These are phyloP conservation scores for Saururus chinensis DNA, from an alignment of 164 flowering plant species.

Conservation along the genomic window DNA sequence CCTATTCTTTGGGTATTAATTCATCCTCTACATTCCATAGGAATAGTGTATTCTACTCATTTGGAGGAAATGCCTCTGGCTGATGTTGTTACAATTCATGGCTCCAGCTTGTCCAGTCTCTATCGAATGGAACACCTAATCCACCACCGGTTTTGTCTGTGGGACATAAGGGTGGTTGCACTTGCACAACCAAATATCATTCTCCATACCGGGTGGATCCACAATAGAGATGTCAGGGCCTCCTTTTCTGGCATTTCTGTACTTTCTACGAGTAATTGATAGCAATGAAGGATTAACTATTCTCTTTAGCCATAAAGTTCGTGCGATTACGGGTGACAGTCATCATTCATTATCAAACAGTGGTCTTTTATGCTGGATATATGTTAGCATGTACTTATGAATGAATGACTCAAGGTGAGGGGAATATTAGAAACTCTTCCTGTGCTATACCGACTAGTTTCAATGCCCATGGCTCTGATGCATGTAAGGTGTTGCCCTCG, in stretches of 20 bases:
- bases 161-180: neutral
- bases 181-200: neutral
- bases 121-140: neutral
- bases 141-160: neutral
- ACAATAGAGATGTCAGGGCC: neutral
- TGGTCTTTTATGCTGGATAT: too few species aligned
- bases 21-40: neutral
- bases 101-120: neutral
- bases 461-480: too few species aligned
- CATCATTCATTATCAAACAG: too few species aligned
- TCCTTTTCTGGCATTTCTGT: neutral
- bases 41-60: too few species aligned
- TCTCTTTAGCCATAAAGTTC: too few species aligned
- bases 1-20: neutral
- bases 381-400: too few species aligned
- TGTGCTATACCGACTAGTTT: too few species aligned
- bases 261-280: neutral
- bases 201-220: neutral
- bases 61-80: too few species aligned
- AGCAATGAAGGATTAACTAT: neutral
- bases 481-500: neutral
- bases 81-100: too few species aligned
- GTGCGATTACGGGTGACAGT: too few species aligned
- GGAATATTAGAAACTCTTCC: too few species aligned
- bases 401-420: too few species aligned